Evolutionary conservation across 2,329 filamentous ascomycete genomes (phyloP).

Genomic region (Trichoderma cornu-damae): DNA sequence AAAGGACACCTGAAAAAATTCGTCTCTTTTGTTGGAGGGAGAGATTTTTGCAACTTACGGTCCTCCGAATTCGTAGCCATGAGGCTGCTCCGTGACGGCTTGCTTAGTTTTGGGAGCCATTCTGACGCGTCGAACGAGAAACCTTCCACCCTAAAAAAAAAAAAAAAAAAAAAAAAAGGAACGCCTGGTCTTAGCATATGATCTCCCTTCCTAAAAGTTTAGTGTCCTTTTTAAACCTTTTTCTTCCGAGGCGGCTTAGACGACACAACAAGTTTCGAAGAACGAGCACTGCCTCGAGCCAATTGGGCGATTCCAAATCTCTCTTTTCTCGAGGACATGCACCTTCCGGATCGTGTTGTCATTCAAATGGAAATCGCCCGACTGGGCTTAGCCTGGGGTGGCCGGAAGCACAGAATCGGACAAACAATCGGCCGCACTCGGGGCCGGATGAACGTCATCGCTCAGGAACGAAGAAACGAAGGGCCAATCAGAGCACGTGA

Average conservation of each 20-base stretch:
- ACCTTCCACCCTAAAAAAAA: too few relatives aligned
- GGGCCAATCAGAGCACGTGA: constrained; percentile 17
- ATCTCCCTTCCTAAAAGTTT: not conserved
- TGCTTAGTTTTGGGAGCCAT: constrained; percentile 33
- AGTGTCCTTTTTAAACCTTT: not conserved
- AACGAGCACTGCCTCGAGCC: constrained; percentile 16
- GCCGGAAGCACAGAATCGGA: constrained; percentile 6
- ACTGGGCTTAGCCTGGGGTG: not conserved
- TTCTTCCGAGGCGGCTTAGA: not conserved
- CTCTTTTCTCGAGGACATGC: not conserved
- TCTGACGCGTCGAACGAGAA: constrained; percentile 8
- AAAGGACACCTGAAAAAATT: too few relatives aligned
- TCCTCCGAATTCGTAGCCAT: constrained; percentile 50
- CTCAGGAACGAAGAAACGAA: constrained; percentile 12
- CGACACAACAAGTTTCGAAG: not conserved
- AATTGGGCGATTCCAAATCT: not conserved
- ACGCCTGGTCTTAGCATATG: not conserved
- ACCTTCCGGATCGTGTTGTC: constrained; percentile 11
- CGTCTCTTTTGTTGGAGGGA: too few relatives aligned
- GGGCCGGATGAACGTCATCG: not conserved
- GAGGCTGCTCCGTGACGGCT: constrained; percentile 25
- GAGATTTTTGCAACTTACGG: constrained; percentile 44
- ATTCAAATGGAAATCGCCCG: not conserved
- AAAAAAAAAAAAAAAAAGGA: too few relatives aligned
- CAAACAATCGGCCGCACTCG: constrained; percentile 16